phyloP scores from a whole-genome alignment of 805 yeast genomes.

The Wilhelminamyces savonicus region DNA sequence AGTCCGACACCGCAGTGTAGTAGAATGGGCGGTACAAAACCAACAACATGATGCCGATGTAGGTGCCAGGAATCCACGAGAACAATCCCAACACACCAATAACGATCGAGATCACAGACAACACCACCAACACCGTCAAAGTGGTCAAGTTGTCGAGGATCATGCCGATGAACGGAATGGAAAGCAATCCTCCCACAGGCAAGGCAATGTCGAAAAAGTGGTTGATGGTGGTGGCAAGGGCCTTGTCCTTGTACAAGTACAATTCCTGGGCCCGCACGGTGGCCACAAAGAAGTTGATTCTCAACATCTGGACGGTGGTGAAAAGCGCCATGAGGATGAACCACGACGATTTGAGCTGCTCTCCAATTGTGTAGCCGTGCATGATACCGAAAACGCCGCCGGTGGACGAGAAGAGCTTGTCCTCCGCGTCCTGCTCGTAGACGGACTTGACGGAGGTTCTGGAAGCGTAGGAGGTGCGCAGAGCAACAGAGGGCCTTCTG shows the following conservation, averaged over 20 bases:
- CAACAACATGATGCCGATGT: slow-evolving; percentile 61
- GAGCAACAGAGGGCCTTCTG: slow-evolving; percentile 28
- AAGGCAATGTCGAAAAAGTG: slow-evolving; percentile 78
- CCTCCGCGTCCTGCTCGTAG: slow-evolving; percentile 61
- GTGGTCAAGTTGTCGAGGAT: slow-evolving; percentile 71
- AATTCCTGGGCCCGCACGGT: slow-evolving; percentile 79
- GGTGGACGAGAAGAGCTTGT: slow-evolving; percentile 41
- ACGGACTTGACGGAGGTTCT: slow-evolving; percentile 49
- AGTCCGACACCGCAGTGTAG: slow-evolving; percentile 89
- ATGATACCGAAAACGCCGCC: slow-evolving; percentile 65
- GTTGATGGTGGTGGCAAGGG: slow-evolving; percentile 49
- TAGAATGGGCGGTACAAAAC: slow-evolving; percentile 88
- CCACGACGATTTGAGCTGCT: slow-evolving; percentile 63
- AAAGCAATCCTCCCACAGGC: slow-evolving; percentile 81
- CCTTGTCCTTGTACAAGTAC: slow-evolving; percentile 48
- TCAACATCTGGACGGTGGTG: slow-evolving; percentile 82
- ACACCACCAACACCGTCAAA: slow-evolving; percentile 44
- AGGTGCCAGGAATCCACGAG: slow-evolving; percentile 49
- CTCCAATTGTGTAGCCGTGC: slow-evolving; percentile 51
- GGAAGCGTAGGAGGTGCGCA: slow-evolving; percentile 26
- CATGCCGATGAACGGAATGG: slow-evolving; percentile 83
- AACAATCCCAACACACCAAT: slow-evolving; percentile 72
- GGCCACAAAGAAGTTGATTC: slow-evolving; percentile 91
- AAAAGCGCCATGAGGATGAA: slow-evolving; percentile 70
- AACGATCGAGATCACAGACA: slow-evolving; percentile 47